phyloP scores from a whole-genome alignment of 2,329 filamentous ascomycete genomes.

The Claviceps digitariae region DNA sequence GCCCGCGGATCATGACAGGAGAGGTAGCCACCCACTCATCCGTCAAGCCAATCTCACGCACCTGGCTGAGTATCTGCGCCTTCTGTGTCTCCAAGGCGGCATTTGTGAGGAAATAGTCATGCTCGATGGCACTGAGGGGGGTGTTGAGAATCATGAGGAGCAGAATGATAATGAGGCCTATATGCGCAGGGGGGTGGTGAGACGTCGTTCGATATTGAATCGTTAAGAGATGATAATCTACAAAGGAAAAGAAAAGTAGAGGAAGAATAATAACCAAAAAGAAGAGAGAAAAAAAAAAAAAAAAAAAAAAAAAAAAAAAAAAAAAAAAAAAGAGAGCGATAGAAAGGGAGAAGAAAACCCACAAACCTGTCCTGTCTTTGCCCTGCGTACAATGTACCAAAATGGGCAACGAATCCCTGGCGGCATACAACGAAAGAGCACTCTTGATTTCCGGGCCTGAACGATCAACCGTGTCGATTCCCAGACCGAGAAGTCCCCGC shows the following conservation, averaged over 20 bases:
- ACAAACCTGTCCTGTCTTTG: slow-evolving; percentile 52
- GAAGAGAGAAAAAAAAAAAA: background rate
- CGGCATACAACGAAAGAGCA: slow-evolving; percentile 17
- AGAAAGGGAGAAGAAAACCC: too few relatives aligned
- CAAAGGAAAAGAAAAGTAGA: background rate
- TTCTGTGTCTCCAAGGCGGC: slow-evolving; percentile 46
- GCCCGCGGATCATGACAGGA: slow-evolving; percentile 44
- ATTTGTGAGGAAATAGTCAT: slow-evolving; percentile 60
- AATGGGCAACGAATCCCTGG: slow-evolving; percentile 39
- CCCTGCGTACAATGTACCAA: slow-evolving; percentile 80
- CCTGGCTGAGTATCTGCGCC: slow-evolving; percentile 52
- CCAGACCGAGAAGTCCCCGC: slow-evolving; percentile 58
- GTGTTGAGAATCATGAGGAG: slow-evolving; percentile 50
- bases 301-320: background rate
- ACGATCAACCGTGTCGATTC: slow-evolving; percentile 53
- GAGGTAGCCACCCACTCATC: slow-evolving; percentile 61
- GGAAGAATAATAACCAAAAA: background rate
- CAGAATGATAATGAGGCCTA: slow-evolving; percentile 57
- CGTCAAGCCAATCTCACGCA: slow-evolving; percentile 54
- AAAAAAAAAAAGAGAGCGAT: background rate
- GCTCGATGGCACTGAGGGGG: slow-evolving; percentile 43
- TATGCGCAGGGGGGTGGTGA: background rate
- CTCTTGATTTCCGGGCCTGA: slow-evolving; percentile 47
- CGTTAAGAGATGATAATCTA: too few relatives aligned
- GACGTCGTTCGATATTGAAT: background rate